Base-by-base conservation (phyloP, 2,329 filamentous ascomycete genomes). In the Neopestalotiopsis sp. region DNA sequence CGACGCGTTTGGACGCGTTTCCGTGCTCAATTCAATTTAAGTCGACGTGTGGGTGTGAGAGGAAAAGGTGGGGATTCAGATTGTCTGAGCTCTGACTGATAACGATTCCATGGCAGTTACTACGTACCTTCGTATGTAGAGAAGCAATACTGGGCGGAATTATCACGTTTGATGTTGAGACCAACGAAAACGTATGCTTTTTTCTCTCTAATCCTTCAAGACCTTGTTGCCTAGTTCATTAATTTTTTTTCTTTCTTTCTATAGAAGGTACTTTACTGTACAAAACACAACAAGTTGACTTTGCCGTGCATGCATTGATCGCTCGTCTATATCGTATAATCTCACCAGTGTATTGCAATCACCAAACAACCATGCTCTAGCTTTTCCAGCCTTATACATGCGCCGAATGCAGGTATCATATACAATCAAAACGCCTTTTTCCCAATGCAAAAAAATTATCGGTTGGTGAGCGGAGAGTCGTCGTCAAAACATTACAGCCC, bases 401-500 rank as follows among this genome's bases (percentile, higher is more conserved):
- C 40, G 42, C 63, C 42, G 49, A 66, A 71, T 68, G 28, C 68
- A 77, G 76, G 75, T 78, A 78, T 78, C 76, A 71, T 74, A 63
- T 69, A 70, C 32, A 57, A 62, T 14, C 69, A 61, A 68, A 77
- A 78, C 75, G 75, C 76, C 76, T 73, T 73, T 28, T 38, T 38
- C 34, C 74, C 74, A 71, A 76, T 77, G 76, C 76, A 70, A 70
- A 70, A 70, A 72, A 72, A 28, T 28, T 69, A 62, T 24, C 30
- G 34, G n/a, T n/a, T 13, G n/a, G 14, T 28, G 61, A 64, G 61
- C 28, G 61, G 61, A 66, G 49, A 66, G n/a, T 42, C 34, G 62
- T 24, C 30, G 63, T 67, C 62, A 63, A 73, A 61, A 38, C 34
- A 38, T 38, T 71, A 57, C 57, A 69, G 74, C 61, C 70, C 69